A percentile compares a stretch with the other conserved stretches of the same genome.
Evolutionary conservation across 306 rosid genomes (phyloP).

Genomic region (Prunus campanulata): DNA sequence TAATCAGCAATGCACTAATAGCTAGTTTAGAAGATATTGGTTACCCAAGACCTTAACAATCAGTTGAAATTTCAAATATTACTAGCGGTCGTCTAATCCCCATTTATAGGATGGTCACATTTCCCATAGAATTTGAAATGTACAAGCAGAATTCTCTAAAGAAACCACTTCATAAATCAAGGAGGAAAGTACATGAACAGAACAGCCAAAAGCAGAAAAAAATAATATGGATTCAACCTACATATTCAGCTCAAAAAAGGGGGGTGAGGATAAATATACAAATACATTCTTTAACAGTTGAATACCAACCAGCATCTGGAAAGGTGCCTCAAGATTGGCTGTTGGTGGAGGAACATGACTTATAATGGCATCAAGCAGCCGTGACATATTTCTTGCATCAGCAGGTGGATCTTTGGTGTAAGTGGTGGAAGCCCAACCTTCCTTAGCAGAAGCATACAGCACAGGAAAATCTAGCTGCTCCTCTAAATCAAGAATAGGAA

Average conservation of each 20-base stretch:
- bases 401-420: conserved; percentile 89
- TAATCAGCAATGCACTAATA: neutral
- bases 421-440: conserved; percentile 90
- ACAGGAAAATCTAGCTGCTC: conserved; percentile 98
- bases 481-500: conserved; percentile 48
- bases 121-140: neutral
- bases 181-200: neutral
- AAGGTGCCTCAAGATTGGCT: conserved; percentile 66
- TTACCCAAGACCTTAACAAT: neutral
- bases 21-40: neutral
- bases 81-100: too few species aligned
- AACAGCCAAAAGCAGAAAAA: neutral
- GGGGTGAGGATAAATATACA: neutral
- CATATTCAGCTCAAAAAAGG: neutral
- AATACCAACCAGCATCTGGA: conserved; percentile 96
- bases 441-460: conserved; percentile 98
- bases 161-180: neutral
- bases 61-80: too few species aligned
- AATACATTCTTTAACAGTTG: conserved; percentile 1
- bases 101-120: too few species aligned
- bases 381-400: conserved; percentile 80
- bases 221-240: neutral
- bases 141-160: neutral
- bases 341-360: conserved; percentile 72
- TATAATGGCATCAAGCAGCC: conserved; percentile 79